phyloP scores from a whole-genome alignment of 1,139 yeast genomes.

The Debaryomycetaceae sp. region DNA sequence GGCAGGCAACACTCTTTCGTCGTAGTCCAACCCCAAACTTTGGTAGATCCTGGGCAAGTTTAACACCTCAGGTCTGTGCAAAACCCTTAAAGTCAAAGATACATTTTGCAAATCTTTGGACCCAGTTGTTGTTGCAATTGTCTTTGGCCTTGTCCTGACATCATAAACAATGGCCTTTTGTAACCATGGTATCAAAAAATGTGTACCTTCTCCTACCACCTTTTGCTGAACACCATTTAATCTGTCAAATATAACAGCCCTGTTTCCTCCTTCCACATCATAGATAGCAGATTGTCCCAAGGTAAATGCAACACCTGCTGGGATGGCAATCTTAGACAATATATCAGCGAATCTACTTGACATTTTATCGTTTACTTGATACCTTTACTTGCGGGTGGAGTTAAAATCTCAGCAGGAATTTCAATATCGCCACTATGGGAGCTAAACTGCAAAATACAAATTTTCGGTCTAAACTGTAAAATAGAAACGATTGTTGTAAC shows the following conservation, averaged over 20 bases:
- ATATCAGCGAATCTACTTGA: constrained; percentile 38
- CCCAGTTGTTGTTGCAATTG: constrained; percentile 92
- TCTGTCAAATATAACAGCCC: constrained; percentile 95
- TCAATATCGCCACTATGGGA: neutral
- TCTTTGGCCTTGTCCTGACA: constrained; percentile 88
- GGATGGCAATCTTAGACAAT: constrained; percentile 55
- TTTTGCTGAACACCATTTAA: constrained; percentile 79
- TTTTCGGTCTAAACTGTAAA: neutral
- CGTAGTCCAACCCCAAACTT: constrained; percentile 88
- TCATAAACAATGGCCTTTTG: constrained; percentile 88
- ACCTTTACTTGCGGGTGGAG: neutral
- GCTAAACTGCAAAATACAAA: neutral
- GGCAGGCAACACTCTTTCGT: constrained; percentile 94
- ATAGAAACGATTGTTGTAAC: neutral
- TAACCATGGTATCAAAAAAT: constrained; percentile 92
- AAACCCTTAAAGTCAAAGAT: constrained; percentile 84
- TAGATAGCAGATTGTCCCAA: constrained; percentile 74
- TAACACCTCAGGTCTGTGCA: constrained; percentile 89
- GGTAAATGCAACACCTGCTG: constrained; percentile 64
- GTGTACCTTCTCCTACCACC: constrained; percentile 96
- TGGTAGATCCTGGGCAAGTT: constrained; percentile 85
- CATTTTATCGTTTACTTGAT: constrained; percentile 16
- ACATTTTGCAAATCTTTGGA: constrained; percentile 97
- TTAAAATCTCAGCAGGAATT: constrained; percentile 2
- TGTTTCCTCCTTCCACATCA: constrained; percentile 92